Conservation (phyloP, 176 grass and related monocot genomes). For the Hyparrhenia diplandra region DNA sequence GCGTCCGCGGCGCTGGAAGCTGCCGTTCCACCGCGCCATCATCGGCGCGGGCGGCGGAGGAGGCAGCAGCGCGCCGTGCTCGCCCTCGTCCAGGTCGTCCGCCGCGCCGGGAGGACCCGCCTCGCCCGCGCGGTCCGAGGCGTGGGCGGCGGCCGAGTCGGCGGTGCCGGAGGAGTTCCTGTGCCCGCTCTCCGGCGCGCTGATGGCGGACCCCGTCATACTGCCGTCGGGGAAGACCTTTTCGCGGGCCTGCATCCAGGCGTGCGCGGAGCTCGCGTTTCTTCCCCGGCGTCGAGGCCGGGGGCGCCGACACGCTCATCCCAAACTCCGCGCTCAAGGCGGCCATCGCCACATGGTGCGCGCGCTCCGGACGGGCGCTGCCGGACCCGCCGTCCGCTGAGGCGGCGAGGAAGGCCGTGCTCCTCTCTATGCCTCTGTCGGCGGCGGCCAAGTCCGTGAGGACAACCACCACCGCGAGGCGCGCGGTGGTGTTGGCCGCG, state of each 20-base stretch:
- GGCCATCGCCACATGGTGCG: conserved; percentile 71
- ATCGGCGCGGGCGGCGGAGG: not conserved
- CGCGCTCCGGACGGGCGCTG: conserved; percentile 9
- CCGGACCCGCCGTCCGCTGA: conserved; percentile 4
- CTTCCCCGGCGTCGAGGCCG: conserved; percentile 29
- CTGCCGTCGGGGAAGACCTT: conserved; percentile 58
- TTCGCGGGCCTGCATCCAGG: conserved; percentile 61
- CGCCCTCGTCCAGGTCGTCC: too few relatives aligned
- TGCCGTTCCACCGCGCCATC: conserved; percentile 52
- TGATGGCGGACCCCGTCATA: conserved; percentile 83
- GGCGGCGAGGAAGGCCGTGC: conserved; percentile 32
- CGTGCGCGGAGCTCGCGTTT: conserved; percentile 58
- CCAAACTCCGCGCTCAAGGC: conserved; percentile 68
- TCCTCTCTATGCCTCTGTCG: not conserved
- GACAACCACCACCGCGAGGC: not conserved
- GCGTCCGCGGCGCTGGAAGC: conserved; percentile 57
- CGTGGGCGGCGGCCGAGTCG: not conserved
- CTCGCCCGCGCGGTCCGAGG: not conserved
- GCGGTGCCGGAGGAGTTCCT: conserved; percentile 48
- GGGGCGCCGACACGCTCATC: conserved; percentile 16
- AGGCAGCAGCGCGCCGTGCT: too few relatives aligned
- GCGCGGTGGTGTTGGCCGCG: too few relatives aligned
- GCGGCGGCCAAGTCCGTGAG: conserved; percentile 15
- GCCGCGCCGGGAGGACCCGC: not conserved
- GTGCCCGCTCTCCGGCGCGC: conserved; percentile 45